A percentile compares a stretch with the other conserved stretches of the same genome.
Conservation (phyloP, 75 land plant species). For the Cryptomeria japonica region DNA sequence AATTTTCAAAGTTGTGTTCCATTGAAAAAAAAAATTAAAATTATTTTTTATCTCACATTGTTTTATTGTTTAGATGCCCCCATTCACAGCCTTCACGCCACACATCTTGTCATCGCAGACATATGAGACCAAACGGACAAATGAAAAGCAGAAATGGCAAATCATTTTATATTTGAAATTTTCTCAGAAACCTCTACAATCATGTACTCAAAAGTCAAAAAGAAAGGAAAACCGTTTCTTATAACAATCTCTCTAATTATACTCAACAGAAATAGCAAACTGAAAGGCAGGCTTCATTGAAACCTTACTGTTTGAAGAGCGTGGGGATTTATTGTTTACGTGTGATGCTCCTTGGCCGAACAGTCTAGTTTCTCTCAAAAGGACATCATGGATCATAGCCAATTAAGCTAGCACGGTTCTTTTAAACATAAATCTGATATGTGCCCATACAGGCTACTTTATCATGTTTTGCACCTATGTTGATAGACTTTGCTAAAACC, state of each 20-base stretch:
- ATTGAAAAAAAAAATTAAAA: no score
- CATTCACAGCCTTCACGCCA: not conserved
- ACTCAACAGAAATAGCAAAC: no score
- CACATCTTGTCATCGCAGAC: no score
- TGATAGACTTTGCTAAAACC: not conserved
- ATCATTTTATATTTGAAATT: not conserved
- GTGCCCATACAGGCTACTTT: not conserved
- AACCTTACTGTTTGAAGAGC: no score
- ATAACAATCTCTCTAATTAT: not conserved
- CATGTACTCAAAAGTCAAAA: no score
- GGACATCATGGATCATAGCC: not conserved
- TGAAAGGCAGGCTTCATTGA: no score
- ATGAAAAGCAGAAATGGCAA: not conserved
- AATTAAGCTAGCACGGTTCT: not conserved
- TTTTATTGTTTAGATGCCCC: not conserved
- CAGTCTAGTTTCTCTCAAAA: not conserved
- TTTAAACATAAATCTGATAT: not conserved
- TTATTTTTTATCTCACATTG: not conserved
- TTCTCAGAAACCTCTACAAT: not conserved
- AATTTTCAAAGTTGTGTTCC: not conserved
- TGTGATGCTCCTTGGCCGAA: not conserved
- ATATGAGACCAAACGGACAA: no score
- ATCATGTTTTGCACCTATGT: not conserved
- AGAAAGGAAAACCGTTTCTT: no score
- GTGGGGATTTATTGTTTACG: not conserved